Conservation (phyloP, 169 alveolate genomes). For the Eimeria sp. region DNA sequence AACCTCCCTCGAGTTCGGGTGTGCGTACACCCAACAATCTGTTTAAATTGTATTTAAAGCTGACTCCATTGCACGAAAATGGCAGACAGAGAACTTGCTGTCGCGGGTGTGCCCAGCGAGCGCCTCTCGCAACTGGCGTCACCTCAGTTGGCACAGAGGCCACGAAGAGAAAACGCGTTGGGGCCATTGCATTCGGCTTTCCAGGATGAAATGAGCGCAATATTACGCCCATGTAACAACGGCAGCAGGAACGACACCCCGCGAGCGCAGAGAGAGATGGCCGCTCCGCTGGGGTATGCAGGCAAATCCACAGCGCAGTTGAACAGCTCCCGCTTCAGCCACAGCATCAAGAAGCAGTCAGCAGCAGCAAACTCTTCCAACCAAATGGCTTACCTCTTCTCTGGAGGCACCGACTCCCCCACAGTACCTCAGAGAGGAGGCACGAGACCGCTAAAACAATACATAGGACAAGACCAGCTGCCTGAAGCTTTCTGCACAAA, state of each 20-base stretch:
- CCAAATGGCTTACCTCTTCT: constrained; percentile 12
- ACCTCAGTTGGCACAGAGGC: constrained; percentile 36
- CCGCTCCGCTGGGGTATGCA: constrained; percentile 26
- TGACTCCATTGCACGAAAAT: background rate
- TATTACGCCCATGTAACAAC: constrained; percentile 23
- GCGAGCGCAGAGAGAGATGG: background rate
- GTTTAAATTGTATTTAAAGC: background rate
- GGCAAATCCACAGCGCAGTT: constrained; percentile 34
- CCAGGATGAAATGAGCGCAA: constrained; percentile 26
- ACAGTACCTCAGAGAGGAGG: constrained; percentile 17
- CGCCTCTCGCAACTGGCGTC: constrained; percentile 68
- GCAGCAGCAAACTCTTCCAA: constrained; percentile 19
- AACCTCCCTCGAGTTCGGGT: background rate
- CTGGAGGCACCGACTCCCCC: background rate
- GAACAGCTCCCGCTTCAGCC: constrained; percentile 8
- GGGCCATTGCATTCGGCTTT: constrained; percentile 18
- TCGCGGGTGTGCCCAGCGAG: constrained; percentile 62
- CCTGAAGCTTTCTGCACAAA: constrained; percentile 79
- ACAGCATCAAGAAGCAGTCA: constrained; percentile 38
- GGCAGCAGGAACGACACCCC: background rate
- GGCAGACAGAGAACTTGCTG: background rate
- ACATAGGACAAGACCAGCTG: constrained; percentile 64
- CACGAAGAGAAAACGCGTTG: background rate
- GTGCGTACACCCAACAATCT: background rate
- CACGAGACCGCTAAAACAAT: constrained; percentile 51